Conservation (phyloP, 75 land plant genomes). For the Pinus taeda region DNA sequence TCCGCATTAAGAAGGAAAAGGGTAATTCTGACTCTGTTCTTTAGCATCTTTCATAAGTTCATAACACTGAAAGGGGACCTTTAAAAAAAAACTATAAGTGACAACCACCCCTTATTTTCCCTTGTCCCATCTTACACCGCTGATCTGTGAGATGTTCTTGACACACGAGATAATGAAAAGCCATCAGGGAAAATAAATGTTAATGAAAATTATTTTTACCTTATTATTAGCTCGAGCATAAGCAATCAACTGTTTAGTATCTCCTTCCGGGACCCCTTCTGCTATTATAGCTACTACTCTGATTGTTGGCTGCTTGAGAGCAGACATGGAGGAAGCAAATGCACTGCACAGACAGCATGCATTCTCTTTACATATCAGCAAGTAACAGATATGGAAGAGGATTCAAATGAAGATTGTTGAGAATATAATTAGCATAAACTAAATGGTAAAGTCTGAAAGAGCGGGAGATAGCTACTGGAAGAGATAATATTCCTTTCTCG, state of each 20-base stretch:
- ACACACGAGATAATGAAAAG: background rate
- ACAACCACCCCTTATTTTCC: background rate
- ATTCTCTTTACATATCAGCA: conserved; percentile 6
- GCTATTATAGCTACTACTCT: conserved; percentile 95
- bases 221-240: conserved; percentile 91
- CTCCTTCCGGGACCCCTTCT: conserved; percentile 97
- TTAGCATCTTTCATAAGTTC: background rate
- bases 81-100: background rate
- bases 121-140: background rate
- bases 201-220: conserved; percentile 28
- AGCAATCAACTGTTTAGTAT: conserved; percentile 92
- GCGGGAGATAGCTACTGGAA: conserved; percentile 4
- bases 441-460: background rate
- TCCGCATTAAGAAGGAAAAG: background rate
- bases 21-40: background rate
- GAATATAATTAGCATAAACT: background rate
- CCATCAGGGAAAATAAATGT: background rate
- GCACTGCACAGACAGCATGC: conserved; percentile 58
- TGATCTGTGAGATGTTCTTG: background rate
- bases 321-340: conserved; percentile 90
- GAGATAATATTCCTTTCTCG: background rate
- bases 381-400: background rate
- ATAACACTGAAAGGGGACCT: background rate
- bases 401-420: background rate
- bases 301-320: conserved; percentile 95